Conservation (phyloP, 345 rosid species). For the Ricinus communis region DNA sequence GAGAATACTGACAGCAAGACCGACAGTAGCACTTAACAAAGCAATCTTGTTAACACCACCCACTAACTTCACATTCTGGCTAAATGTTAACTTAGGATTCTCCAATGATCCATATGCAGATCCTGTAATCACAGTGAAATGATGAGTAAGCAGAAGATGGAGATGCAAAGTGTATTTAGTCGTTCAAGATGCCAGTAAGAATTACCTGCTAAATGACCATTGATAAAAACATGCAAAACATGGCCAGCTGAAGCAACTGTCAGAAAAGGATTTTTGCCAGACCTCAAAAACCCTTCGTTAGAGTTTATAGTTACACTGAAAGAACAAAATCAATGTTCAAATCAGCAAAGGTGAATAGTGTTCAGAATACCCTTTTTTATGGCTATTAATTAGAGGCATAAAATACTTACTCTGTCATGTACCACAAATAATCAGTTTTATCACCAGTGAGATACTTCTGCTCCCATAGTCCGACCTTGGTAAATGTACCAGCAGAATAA, state of each 20-base stretch:
- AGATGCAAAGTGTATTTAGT: background rate
- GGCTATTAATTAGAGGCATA: background rate
- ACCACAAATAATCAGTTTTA: slow-evolving; percentile 49
- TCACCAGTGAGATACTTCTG: slow-evolving; percentile 41
- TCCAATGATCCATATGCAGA: slow-evolving; percentile 23
- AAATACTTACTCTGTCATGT: slow-evolving; percentile 44
- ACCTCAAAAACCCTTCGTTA: slow-evolving; percentile 60
- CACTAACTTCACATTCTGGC: slow-evolving; percentile 24
- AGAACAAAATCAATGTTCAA: background rate
- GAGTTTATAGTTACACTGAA: slow-evolving; percentile 58
- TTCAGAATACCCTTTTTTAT: too few species aligned
- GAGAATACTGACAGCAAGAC: slow-evolving; percentile 33
- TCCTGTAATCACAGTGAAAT: slow-evolving; percentile 15
- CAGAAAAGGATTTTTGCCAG: slow-evolving; percentile 56
- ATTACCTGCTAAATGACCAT: slow-evolving; percentile 28
- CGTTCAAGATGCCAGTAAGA: too few species aligned
- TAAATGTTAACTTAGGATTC: slow-evolving; percentile 25
- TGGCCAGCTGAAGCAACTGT: slow-evolving; percentile 35
- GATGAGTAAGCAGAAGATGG: background rate
- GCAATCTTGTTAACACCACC: slow-evolving; percentile 38
- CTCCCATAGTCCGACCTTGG: slow-evolving; percentile 36
- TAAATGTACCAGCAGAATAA: slow-evolving; percentile 24
- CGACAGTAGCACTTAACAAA: slow-evolving; percentile 39
- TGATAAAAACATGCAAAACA: slow-evolving; percentile 33
- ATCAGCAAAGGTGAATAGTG: background rate